These are phyloP conservation scores for Podospora didyma DNA, from an alignment of 495 filamentous ascomycete species.

Conservation along the genomic window DNA sequence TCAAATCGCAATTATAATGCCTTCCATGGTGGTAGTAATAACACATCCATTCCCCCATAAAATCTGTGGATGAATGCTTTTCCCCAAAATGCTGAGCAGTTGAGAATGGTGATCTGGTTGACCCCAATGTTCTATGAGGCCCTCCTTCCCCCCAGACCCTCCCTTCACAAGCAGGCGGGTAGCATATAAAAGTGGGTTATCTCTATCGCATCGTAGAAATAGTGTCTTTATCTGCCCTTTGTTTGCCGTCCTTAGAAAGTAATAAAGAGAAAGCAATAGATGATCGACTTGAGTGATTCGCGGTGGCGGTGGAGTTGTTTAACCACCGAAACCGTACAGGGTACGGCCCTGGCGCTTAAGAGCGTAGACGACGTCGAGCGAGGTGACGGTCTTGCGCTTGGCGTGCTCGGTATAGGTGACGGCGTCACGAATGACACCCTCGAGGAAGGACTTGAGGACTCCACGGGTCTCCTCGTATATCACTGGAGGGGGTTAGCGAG, in stretches of 20 bases:
- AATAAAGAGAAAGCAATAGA: neutral
- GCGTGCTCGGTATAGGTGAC: conserved; percentile 98
- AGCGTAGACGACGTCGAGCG: conserved; percentile 91
- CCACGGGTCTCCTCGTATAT: conserved; percentile 99
- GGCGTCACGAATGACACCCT: conserved; percentile 97
- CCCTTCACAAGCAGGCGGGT: no score
- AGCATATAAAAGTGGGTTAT: no score
- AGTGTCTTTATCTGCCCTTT: no score
- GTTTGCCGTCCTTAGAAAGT: no score
- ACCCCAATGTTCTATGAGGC: no score
- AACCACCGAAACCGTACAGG: conserved; percentile 98
- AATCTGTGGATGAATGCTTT: no score
- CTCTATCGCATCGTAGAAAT: no score
- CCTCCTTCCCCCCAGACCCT: no score
- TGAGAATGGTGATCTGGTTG: no score
- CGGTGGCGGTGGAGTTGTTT: conserved; percentile 33
- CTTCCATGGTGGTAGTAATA: no score
- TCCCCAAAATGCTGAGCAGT: no score
- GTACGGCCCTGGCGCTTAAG: conserved; percentile 94
- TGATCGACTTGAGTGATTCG: neutral
- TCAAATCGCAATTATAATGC: neutral
- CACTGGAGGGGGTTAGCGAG: conserved; percentile 53
- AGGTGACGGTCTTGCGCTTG: conserved; percentile 97
- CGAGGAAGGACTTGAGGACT: conserved; percentile 99
- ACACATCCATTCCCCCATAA: no score